Percentiles rank a stretch among this genome's conserved stretches.
These are phyloP conservation scores for Kwoniella dejecticola DNA, from an alignment of 768 basidiomycete genomes.

Conservation along the genomic window DNA sequence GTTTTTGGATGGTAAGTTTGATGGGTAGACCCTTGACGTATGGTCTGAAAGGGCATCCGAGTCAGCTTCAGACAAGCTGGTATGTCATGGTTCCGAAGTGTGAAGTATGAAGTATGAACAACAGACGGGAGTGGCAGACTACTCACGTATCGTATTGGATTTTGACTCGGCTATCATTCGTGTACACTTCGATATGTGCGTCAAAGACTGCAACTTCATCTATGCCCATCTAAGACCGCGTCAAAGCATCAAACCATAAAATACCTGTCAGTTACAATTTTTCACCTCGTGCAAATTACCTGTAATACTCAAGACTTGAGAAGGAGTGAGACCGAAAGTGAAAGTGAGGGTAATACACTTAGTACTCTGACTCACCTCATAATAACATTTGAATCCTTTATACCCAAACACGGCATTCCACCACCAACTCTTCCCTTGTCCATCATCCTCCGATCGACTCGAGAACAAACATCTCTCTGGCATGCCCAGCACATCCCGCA, in stretches of 20 bases:
- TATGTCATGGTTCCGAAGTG: too few species aligned
- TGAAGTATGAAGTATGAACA: too few species aligned
- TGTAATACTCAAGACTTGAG: too few species aligned
- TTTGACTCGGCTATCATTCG: constrained; percentile 41
- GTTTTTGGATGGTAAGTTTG: constrained; percentile 32
- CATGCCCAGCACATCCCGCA: constrained; percentile 46
- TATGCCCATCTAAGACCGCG: constrained; percentile 46
- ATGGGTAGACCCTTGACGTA: constrained; percentile 53
- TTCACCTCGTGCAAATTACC: too few species aligned
- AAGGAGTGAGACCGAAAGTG: too few species aligned
- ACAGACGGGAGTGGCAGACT: background rate
- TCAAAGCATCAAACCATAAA: too few species aligned
- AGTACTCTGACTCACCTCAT: constrained; percentile 47
- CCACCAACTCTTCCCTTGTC: background rate
- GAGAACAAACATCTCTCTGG: constrained; percentile 31
- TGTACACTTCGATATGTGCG: constrained; percentile 51
- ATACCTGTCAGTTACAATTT: too few species aligned
- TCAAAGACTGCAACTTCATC: constrained; percentile 50
- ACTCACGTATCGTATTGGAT: constrained; percentile 40
- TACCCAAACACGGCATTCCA: constrained; percentile 40
- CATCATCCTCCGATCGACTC: constrained; percentile 16
- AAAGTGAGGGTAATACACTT: too few species aligned
- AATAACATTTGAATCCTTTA: constrained; percentile 42
- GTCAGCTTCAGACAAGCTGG: too few species aligned
- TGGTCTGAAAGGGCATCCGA: constrained; percentile 20